Conservation (phyloP, 768 basidiomycete species). For the Nidula microcarpa region DNA sequence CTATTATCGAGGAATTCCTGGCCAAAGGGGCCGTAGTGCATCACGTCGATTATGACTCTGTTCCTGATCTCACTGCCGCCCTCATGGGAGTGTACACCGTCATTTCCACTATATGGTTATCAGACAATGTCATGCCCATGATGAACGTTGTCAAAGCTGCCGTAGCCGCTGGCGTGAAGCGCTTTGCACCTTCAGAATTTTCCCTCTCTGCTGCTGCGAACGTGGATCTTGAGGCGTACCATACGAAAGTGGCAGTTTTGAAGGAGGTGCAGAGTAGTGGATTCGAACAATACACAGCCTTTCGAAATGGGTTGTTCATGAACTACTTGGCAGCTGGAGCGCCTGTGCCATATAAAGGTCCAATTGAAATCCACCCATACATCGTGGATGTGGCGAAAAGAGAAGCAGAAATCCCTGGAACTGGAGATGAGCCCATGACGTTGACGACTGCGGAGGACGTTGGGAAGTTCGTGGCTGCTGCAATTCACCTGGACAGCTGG, state of each 20-base stretch:
- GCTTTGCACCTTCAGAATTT: neutral
- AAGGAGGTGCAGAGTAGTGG: neutral
- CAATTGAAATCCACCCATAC: neutral
- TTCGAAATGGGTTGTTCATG: constrained; percentile 1
- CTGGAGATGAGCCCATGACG: constrained; percentile 1
- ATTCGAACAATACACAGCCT: neutral
- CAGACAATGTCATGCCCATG: neutral
- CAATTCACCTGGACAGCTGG: neutral
- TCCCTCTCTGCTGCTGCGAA: neutral
- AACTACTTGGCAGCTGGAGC: constrained; percentile 1
- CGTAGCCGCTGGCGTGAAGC: neutral
- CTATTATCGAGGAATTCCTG: neutral
- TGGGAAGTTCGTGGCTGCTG: constrained; percentile 1
- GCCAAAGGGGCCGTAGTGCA: neutral
- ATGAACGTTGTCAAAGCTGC: neutral
- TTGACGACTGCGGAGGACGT: neutral
- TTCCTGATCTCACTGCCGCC: neutral
- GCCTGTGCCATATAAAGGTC: neutral
- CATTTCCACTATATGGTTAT: neutral
- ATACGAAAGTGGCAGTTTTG: neutral
- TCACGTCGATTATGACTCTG: neutral
- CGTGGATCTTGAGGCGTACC: neutral
- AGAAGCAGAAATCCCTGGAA: neutral
- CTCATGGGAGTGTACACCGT: neutral
- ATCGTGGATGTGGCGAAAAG: neutral